phyloP scores from a whole-genome alignment of 140 eudicot genomes.

The Erigeron philadelphicus region DNA sequence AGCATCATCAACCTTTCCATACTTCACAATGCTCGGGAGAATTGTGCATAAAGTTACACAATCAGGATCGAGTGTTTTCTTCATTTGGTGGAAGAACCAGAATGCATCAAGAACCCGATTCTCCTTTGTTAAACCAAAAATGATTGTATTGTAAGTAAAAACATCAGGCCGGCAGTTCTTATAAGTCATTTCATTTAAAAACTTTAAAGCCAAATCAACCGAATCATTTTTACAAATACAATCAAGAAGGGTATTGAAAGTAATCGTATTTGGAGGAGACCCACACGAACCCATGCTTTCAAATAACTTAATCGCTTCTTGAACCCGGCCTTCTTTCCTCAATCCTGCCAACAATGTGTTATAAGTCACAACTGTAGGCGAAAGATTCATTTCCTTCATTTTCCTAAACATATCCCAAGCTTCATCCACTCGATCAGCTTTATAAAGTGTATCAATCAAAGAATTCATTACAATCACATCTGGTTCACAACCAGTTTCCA shows the following conservation, averaged over 20 bases:
- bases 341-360: constrained; percentile 86
- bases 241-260: constrained; percentile 75
- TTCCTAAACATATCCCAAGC: constrained; percentile 75
- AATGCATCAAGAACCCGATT: constrained; percentile 65
- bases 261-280: constrained; percentile 67
- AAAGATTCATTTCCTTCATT: constrained; percentile 68
- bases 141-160: constrained; percentile 76
- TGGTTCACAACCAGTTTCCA: constrained; percentile 59
- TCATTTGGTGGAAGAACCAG: constrained; percentile 86
- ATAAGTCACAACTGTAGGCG: constrained; percentile 82
- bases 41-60: constrained; percentile 62
- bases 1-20: constrained; percentile 66
- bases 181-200: constrained; percentile 55
- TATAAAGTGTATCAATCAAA: constrained; percentile 73
- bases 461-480: constrained; percentile 75
- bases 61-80: constrained; percentile 60
- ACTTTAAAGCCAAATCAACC: constrained; percentile 69
- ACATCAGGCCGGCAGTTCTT: constrained; percentile 64
- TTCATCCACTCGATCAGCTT: constrained; percentile 67
- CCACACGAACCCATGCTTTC: constrained; percentile 59
- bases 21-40: constrained; percentile 68
- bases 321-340: constrained; percentile 71
- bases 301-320: constrained; percentile 53
- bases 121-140: constrained; percentile 64
- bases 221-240: constrained; percentile 78